Percentiles rank a stretch among this genome's conserved stretches.
These are phyloP conservation scores for Podospora tetraspora DNA, from an alignment of 495 filamentous ascomycete genomes.

Conservation along the genomic window DNA sequence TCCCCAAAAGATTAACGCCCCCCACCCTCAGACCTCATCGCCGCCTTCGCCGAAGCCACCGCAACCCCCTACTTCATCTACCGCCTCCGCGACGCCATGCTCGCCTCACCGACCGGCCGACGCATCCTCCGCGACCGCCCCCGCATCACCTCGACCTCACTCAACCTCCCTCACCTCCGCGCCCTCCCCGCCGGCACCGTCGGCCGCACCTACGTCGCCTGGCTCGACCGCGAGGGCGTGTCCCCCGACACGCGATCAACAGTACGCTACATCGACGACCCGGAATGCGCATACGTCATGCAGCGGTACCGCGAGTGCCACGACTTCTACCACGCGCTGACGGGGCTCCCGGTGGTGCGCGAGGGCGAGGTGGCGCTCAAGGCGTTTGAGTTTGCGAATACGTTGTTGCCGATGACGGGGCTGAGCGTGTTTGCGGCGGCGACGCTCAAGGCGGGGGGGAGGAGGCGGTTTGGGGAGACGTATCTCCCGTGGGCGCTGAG, in stretches of 20 bases:
- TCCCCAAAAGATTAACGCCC: conserved; percentile 1
- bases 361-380: conserved; percentile 95
- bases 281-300: conserved; percentile 96
- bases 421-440: conserved; percentile 58
- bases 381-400: conserved; percentile 95
- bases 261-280: conserved; percentile 88
- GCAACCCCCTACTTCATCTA: conserved; percentile 93
- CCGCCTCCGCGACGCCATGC: conserved; percentile 88
- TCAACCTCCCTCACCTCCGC: conserved; percentile 67
- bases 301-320: conserved; percentile 97
- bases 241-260: conserved; percentile 77
- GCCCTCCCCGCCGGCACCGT: conserved; percentile 66
- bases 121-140: conserved; percentile 88
- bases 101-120: conserved; percentile 73
- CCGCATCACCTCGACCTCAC: conserved; percentile 73
- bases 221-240: conserved; percentile 90
- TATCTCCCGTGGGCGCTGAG: conserved; percentile 89
- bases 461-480: conserved; percentile 61
- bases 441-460: conserved; percentile 71
- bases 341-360: conserved; percentile 81
- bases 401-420: conserved; percentile 90
- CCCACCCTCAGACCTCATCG: conserved; percentile 70
- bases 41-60: conserved; percentile 86
- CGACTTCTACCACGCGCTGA: conserved; percentile 97
- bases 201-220: conserved; percentile 76